Conservation (phyloP, 768 basidiomycete genomes). For the Trametes punicea region DNA sequence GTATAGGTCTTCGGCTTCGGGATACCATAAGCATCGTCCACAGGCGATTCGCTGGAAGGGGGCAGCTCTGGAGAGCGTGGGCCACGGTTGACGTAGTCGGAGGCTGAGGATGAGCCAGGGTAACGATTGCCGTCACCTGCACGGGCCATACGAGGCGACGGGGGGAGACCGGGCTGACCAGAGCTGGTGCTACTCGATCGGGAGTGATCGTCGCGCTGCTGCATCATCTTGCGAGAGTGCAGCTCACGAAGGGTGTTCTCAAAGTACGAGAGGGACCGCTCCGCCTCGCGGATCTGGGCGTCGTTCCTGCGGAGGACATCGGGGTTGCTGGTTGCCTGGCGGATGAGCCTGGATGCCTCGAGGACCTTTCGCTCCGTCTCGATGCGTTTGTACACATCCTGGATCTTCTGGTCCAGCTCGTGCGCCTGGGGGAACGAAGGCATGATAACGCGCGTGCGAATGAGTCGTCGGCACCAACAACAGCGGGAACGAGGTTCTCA, state of each 20-base stretch:
- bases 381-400: constrained; percentile 86
- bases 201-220: constrained; percentile 51
- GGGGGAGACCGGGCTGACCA: constrained; percentile 21
- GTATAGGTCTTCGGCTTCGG: constrained; percentile 66
- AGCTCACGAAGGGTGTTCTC: constrained; percentile 82
- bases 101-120: constrained; percentile 17
- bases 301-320: constrained; percentile 83
- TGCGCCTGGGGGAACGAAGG: constrained; percentile 27
- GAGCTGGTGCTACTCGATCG: constrained; percentile 43
- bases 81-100: constrained; percentile 21
- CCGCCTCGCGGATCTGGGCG: constrained; percentile 82
- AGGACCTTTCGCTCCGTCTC: constrained; percentile 91
- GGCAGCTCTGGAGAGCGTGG: constrained; percentile 26
- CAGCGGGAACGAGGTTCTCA: constrained; percentile 7
- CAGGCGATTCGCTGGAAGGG: constrained; percentile 25
- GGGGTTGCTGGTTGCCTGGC: constrained; percentile 80
- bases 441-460: constrained; percentile 10
- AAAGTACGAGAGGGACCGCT: constrained; percentile 82
- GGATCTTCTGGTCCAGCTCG: constrained; percentile 91
- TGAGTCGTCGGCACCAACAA: background rate
- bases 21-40: constrained; percentile 35
- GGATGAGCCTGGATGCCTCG: constrained; percentile 75
- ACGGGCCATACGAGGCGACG: constrained; percentile 22
- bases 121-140: constrained; percentile 15
- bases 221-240: constrained; percentile 67